phyloP scores from a whole-genome alignment of 768 basidiomycete genomes.

The Tricholoma hemisulphureum region DNA sequence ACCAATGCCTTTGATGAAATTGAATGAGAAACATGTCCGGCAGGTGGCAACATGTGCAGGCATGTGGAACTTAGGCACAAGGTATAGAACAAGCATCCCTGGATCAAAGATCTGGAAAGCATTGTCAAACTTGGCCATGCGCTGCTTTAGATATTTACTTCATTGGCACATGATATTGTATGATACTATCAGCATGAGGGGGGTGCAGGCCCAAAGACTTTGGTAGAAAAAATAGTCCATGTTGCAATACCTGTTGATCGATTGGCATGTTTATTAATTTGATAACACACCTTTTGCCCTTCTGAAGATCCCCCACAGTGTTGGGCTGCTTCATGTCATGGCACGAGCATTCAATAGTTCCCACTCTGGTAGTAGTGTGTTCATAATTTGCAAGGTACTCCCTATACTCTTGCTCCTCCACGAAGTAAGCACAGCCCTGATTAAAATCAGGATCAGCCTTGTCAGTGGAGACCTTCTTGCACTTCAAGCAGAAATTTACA shows the following conservation, averaged over 20 bases:
- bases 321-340: slow-evolving; percentile 10
- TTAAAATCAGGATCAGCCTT: slow-evolving; percentile 26
- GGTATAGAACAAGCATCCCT: slow-evolving; percentile 10
- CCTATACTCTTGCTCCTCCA: slow-evolving; percentile 22
- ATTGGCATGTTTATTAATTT: not conserved
- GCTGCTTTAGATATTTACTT: slow-evolving; percentile 2
- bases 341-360: slow-evolving; percentile 20
- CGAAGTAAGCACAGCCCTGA: too few species aligned
- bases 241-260: slow-evolving; percentile 25
- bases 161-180: slow-evolving; percentile 24
- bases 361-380: slow-evolving; percentile 21
- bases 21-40: not conserved
- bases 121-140: slow-evolving; percentile 3
- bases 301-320: slow-evolving; percentile 2
- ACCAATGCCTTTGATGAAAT: slow-evolving; percentile 17
- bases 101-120: not conserved
- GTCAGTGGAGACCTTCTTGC: slow-evolving; percentile 24
- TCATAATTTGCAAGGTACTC: slow-evolving; percentile 23
- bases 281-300: slow-evolving; percentile 24
- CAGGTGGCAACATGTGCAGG: not conserved
- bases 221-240: slow-evolving; percentile 21
- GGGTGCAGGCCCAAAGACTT: slow-evolving; percentile 4
- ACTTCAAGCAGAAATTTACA: slow-evolving; percentile 34
- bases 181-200: slow-evolving; percentile 10
- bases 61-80: slow-evolving; percentile 25